A percentile compares a stretch with the other conserved stretches of the same genome.
Evolutionary conservation across 2,329 filamentous ascomycete species (phyloP).

Genomic region (Pezicula neosporulosa): DNA sequence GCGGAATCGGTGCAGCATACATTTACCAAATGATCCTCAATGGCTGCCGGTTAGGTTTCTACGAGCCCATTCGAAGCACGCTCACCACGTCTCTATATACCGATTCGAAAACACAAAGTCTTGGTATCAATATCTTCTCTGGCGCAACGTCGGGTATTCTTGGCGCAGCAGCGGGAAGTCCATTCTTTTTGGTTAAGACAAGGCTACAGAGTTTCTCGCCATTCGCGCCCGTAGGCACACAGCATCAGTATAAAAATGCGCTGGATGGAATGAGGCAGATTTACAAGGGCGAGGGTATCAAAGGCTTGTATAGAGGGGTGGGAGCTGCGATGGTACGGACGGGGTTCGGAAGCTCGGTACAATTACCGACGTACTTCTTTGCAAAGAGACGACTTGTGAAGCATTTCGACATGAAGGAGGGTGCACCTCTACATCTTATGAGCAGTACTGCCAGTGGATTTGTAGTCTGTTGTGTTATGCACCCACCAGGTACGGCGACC

Average conservation of each 20-base stretch:
- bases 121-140: conserved; percentile 90
- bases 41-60: conserved; percentile 94
- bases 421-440: conserved; percentile 80
- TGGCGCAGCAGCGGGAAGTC: conserved; percentile 87
- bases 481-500: conserved; percentile 71
- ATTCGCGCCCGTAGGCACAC: conserved; percentile 92
- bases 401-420: conserved; percentile 87
- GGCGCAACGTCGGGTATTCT: conserved; percentile 87
- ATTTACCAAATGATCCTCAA: conserved; percentile 96
- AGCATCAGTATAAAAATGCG: conserved; percentile 87
- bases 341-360: conserved; percentile 91
- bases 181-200: conserved; percentile 98
- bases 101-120: conserved; percentile 72
- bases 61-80: conserved; percentile 82
- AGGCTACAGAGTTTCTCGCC: conserved; percentile 91
- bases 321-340: conserved; percentile 93
- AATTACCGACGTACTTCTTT: conserved; percentile 97
- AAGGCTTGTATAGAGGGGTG: conserved; percentile 85
- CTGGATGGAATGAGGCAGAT: conserved; percentile 80
- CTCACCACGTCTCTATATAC: conserved; percentile 68
- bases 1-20: conserved; percentile 88
- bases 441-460: conserved; percentile 91
- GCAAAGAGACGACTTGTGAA: conserved; percentile 82
- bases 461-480: conserved; percentile 97
- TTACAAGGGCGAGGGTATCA: conserved; percentile 70